phyloP scores from a whole-genome alignment of 2,329 filamentous ascomycete species.

The Purpureocillium lavendulum region DNA sequence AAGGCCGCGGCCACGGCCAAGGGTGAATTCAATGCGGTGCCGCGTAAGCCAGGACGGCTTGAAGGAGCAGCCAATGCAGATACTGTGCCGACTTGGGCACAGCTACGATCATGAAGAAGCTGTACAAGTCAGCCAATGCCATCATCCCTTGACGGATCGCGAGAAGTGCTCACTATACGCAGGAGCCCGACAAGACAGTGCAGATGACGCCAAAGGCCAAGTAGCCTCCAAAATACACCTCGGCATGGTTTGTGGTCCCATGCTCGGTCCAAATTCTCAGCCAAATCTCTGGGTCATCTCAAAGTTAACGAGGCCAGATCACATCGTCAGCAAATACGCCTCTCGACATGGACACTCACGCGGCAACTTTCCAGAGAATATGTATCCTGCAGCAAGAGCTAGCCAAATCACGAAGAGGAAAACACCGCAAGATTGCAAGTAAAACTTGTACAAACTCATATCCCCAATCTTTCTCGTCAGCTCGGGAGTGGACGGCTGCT shows the following conservation, averaged over 20 bases:
- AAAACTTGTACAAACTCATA: constrained; percentile 4
- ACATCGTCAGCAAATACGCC: too few species aligned
- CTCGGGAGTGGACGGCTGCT: neutral
- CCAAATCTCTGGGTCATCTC: neutral
- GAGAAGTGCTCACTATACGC: neutral
- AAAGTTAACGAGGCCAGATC: too few species aligned
- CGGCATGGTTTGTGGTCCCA: neutral
- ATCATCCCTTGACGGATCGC: too few species aligned
- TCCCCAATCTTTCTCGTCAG: constrained; percentile 2
- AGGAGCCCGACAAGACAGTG: neutral
- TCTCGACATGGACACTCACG: neutral
- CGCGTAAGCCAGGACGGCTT: constrained; percentile 1
- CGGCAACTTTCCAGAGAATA: neutral
- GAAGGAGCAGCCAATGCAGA: constrained; percentile 4
- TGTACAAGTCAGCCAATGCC: neutral
- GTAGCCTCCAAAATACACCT: constrained; percentile 4
- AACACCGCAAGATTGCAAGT: constrained; percentile 3
- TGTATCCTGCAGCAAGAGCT: constrained; percentile 1
- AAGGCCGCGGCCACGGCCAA: too few species aligned
- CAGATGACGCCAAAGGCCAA: neutral
- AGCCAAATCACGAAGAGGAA: constrained; percentile 2
- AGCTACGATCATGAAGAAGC: constrained; percentile 2
- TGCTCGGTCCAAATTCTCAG: constrained; percentile 4
- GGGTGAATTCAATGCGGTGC: too few species aligned
- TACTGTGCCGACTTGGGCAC: constrained; percentile 2